These are phyloP conservation scores for Papilionanthe hybrid DNA, from an alignment of 116 monocot species.

Conservation along the genomic window DNA sequence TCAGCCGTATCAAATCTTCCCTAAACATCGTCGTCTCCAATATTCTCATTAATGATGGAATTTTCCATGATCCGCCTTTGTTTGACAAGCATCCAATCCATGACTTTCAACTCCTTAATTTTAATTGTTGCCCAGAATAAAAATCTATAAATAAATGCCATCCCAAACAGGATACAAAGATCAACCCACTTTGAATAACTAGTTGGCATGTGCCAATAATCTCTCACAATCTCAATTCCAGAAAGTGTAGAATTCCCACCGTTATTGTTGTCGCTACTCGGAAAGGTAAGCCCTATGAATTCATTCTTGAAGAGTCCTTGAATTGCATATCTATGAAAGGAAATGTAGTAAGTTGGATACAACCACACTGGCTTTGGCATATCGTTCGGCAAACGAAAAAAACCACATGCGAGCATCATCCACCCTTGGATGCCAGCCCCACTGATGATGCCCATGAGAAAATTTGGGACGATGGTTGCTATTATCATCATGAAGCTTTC, in stretches of 20 bases:
- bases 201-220: constrained; percentile 35
- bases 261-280: background rate
- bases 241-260: background rate
- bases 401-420: constrained; percentile 55
- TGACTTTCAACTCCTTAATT: constrained; percentile 17
- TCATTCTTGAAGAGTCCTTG: constrained; percentile 75
- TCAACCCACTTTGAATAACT: constrained; percentile 60
- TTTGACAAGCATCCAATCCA: background rate
- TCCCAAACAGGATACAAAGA: constrained; percentile 42
- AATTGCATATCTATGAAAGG: constrained; percentile 47
- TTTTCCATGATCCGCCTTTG: background rate
- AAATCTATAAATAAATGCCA: constrained; percentile 34
- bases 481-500: constrained; percentile 86
- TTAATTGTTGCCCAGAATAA: constrained; percentile 29
- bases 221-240: constrained; percentile 28
- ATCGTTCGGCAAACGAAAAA: constrained; percentile 51
- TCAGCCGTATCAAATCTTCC: background rate
- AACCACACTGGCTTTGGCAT: constrained; percentile 43
- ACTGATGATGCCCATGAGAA: constrained; percentile 75
- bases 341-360: constrained; percentile 53
- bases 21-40: background rate
- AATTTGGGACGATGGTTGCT: constrained; percentile 61
- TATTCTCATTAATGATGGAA: background rate
- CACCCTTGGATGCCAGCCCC: constrained; percentile 63
- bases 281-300: constrained; percentile 42